Evolutionary conservation across 495 filamentous ascomycete species (phyloP), one percentile per base, ranked within the genome.

Genomic region (Hyphodiscus hymeniophilus): DNA sequence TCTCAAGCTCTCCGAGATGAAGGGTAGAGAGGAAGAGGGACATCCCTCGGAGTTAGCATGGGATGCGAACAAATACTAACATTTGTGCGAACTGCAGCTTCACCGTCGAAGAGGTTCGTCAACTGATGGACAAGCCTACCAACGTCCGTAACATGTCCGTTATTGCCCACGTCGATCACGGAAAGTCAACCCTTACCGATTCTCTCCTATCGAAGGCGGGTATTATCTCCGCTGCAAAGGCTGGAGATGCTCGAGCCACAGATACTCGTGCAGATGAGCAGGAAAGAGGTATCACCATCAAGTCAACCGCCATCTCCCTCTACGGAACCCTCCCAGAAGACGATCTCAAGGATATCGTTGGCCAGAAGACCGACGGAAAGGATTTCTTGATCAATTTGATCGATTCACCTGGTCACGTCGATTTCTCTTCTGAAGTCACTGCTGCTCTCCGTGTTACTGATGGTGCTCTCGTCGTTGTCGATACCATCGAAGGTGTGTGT

Each of bases 381-480:
- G 88, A 96, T 68, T 99, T 99, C 82, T 79, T 99, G 80, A 91
- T 99, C 80, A 99, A 99, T 81, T 76, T 99, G 79, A 99, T 99
- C 73, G 92, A 99, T 70, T 99, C 92, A 23, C 92, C 92, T 52
- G 92, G 92, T 76, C 92, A 99, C 89, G 92, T 99, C 70, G 92
- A 99, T 75, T 99, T 99, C 84, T 99, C 92, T 18, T 99, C 92
- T 55, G 92, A 99, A 71, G 92, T 99, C 66, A 99, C 92, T 63
- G 92, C 92, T 67, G 92, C 92, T 64, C 90, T 99, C 61, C 92
- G 92, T 86, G 92, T 99, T 73, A 99, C 92, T 59, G 92, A 99
- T 64, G 92, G 92, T 84, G 92, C 92, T 56, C 84, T 99, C 53
- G 92, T 99, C 66, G 92, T 99, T 66, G 92, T 99, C 76, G 92